A percentile compares a stretch with the other conserved stretches of the same genome.
phyloP scores from a whole-genome alignment of 2,329 filamentous ascomycete species.

The Ceratocystis cubensis region DNA sequence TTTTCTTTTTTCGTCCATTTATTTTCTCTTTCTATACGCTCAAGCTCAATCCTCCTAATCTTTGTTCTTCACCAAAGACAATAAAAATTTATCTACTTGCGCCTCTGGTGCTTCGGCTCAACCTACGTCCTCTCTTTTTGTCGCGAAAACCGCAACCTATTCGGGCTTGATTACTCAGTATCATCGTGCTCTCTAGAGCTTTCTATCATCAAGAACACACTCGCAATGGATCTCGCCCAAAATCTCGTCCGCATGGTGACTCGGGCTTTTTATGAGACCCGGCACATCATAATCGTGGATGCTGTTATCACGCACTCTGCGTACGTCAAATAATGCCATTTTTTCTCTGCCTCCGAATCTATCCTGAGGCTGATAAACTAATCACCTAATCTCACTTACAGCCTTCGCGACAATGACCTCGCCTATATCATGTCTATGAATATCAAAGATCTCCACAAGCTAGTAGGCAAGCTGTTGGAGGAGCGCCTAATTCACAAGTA shows the following conservation, averaged over 20 bases:
- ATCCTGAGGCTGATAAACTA: slow-evolving; percentile 49
- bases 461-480: slow-evolving; percentile 73
- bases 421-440: slow-evolving; percentile 80
- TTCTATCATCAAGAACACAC: neutral
- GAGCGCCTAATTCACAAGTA: slow-evolving; percentile 49
- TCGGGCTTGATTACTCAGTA: neutral
- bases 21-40: neutral
- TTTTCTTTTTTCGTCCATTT: neutral
- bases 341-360: neutral
- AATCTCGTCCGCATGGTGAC: slow-evolving; percentile 75
- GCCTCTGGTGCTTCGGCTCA: neutral
- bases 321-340: slow-evolving; percentile 32
- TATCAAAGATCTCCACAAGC: slow-evolving; percentile 79
- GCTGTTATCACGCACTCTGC: slow-evolving; percentile 70
- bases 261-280: slow-evolving; percentile 75
- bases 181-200: neutral
- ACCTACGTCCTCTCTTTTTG: neutral
- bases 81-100: slow-evolving; percentile 3
- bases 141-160: neutral
- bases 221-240: slow-evolving; percentile 44
- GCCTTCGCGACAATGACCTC: slow-evolving; percentile 79
- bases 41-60: neutral
- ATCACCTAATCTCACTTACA: slow-evolving; percentile 50
- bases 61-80: neutral
- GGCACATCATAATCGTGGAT: slow-evolving; percentile 74